Conservation (phyloP, 2,329 filamentous ascomycete species). For the Alternaria ethzedia region DNA sequence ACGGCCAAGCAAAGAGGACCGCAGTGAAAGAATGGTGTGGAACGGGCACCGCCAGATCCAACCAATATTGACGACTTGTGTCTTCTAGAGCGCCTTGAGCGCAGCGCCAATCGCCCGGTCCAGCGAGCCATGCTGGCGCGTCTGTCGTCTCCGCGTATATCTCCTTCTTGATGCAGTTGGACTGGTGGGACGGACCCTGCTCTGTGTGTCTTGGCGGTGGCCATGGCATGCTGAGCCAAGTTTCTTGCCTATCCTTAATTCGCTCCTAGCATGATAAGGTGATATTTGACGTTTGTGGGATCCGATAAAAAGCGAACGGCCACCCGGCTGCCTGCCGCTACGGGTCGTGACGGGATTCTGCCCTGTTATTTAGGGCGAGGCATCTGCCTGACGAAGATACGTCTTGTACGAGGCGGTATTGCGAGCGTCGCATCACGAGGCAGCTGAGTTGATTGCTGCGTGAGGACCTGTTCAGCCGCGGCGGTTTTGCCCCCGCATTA, state of each 20-base stretch:
- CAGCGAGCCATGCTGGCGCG: conserved; percentile 15
- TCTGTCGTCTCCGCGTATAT: conserved; percentile 22
- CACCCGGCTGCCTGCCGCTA: not conserved
- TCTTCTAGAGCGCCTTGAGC: conserved; percentile 21
- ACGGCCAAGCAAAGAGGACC: conserved; percentile 26
- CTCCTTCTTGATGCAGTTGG: conserved; percentile 28
- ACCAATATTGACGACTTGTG: conserved; percentile 12
- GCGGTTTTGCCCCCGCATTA: conserved; percentile 7
- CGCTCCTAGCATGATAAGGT: conserved; percentile 17
- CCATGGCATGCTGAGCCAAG: conserved; percentile 24
- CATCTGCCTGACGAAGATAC: not conserved
- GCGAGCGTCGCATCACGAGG: not conserved
- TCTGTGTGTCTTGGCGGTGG: conserved; percentile 20
- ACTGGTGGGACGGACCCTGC: conserved; percentile 17
- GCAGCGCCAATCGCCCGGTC: conserved; percentile 30
- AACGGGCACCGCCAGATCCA: conserved; percentile 8
- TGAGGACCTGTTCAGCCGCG: not conserved
- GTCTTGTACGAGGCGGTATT: not conserved
- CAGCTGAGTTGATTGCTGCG: not conserved
- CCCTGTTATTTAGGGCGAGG: not conserved
- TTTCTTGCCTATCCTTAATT: conserved; percentile 15
- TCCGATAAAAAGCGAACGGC: conserved; percentile 12
- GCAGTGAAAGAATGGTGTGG: conserved; percentile 21
- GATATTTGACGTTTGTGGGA: conserved; percentile 13
- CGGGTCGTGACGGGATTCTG: not conserved